phyloP scores from a whole-genome alignment of 306 rosid species.

The Astragalus glycyphyllos region DNA sequence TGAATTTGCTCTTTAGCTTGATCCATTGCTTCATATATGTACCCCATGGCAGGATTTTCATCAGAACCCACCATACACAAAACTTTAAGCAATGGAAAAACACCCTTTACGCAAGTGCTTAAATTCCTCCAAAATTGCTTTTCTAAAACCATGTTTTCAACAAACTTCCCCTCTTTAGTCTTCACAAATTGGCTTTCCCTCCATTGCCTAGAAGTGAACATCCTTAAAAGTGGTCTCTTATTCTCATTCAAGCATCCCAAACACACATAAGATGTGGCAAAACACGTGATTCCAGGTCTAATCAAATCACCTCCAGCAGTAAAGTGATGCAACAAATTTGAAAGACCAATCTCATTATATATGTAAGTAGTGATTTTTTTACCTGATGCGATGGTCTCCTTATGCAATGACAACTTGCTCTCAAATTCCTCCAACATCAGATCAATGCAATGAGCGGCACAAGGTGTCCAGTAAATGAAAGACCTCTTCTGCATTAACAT shows the following conservation, averaged over 20 bases:
- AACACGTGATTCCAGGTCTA: background rate
- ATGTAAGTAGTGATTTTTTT: background rate
- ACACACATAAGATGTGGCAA: background rate
- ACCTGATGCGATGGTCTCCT: background rate
- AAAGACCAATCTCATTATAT: background rate
- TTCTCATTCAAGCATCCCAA: background rate
- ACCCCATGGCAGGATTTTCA: background rate
- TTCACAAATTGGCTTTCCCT: background rate
- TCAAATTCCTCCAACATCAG: background rate
- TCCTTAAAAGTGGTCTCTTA: background rate
- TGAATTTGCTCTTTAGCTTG: background rate
- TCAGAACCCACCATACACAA: background rate
- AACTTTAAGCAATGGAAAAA: background rate
- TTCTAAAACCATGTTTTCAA: background rate
- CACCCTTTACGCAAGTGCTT: background rate
- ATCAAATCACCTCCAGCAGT: background rate
- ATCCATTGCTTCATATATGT: background rate
- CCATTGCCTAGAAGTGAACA: background rate
- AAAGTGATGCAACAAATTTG: background rate
- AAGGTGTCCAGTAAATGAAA: background rate
- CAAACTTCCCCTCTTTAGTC: background rate
- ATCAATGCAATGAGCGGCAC: background rate
- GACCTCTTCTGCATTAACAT: no score
- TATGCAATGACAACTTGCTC: background rate
- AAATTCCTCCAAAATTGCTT: background rate